These are phyloP conservation scores for Taxawa tesnikishii DNA, from an alignment of 2,329 filamentous ascomycete genomes.

Conservation along the genomic window DNA sequence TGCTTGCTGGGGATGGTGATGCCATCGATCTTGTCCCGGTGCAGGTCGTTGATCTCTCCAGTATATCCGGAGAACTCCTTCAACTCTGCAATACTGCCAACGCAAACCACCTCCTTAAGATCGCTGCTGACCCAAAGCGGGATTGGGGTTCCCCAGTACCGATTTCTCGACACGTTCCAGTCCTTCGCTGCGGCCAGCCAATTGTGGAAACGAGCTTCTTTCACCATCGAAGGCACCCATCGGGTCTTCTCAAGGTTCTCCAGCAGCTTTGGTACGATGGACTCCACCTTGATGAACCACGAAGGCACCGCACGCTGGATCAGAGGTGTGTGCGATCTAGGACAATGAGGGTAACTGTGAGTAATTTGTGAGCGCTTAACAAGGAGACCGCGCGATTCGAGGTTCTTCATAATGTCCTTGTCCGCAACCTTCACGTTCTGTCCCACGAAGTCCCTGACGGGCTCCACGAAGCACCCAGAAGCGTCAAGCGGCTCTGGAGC, in stretches of 20 bases:
- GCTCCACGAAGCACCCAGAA: constrained; percentile 62
- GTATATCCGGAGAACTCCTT: constrained; percentile 76
- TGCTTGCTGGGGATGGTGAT: constrained; percentile 88
- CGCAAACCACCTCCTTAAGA: constrained; percentile 70
- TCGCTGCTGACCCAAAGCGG: constrained; percentile 89
- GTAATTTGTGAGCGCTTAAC: constrained; percentile 77
- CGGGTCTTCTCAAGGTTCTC: constrained; percentile 78
- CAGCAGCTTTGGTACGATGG: constrained; percentile 79
- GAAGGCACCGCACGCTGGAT: constrained; percentile 87
- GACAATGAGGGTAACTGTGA: constrained; percentile 90
- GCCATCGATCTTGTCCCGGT: constrained; percentile 84
- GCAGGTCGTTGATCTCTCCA: constrained; percentile 73
- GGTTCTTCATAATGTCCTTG: constrained; percentile 80
- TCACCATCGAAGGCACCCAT: constrained; percentile 85
- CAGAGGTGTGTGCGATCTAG: constrained; percentile 85
- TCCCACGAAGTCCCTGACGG: constrained; percentile 70
- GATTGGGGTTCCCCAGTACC: constrained; percentile 91
- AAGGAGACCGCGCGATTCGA: constrained; percentile 65
- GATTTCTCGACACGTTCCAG: constrained; percentile 89
- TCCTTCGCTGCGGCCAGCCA: constrained; percentile 88
- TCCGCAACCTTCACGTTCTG: constrained; percentile 87
- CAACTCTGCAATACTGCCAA: constrained; percentile 76
- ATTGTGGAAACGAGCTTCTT: constrained; percentile 79
- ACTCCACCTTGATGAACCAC: constrained; percentile 85
- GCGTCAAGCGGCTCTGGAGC: constrained; percentile 92